Base-by-base conservation (phyloP, 2,329 filamentous ascomycete genomes). In the Penicillium sp. region DNA sequence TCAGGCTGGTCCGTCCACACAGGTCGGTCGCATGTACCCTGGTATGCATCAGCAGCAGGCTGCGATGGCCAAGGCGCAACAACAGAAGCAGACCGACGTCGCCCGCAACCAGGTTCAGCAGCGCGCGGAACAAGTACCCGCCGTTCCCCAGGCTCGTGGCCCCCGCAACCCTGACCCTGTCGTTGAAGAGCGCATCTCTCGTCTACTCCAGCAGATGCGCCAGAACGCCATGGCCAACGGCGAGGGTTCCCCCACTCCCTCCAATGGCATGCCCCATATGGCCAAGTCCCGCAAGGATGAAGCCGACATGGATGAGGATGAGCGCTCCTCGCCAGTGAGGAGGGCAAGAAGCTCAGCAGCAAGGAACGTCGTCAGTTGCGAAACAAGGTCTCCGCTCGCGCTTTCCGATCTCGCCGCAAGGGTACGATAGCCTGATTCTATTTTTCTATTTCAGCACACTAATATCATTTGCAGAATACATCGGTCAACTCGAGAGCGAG, bases 261-360 rank as follows among this genome's bases (percentile, higher is more conserved):
- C 71, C 44, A 64, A 67, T 31, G 71, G 81, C 11, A 73, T 87
- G n/a, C 81, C 86, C 52, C 88, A 91, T 70, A 83, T 91, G 64
- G 81, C 88, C 47, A 88, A 87, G 60, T 77, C 84, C 59, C 92
- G 88, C 82, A 97, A 97, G 82, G 92, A 97, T 43, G 92, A 97
- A 67, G 92, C 97, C 58, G 93, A 97, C 49, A 97, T 99, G 93
- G 94, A 99, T 66, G 93, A 97, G 74, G 94, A 97, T 67, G 94
- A 97, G 81, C 85, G 91, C 63, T 97, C 9, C 81, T 97, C 45
- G 91, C 91, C n/a, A 97, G 92, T 57, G 94, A 99, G 68, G 93
- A 97, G 77, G 94, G 93, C 67, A 99, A 99, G 87, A 97, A 97
- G 81, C 84, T 99, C n/a, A 94, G 88, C 76, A 96, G 91, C 81